Evolutionary conservation across 768 basidiomycete genomes (phyloP).

Genomic region (Podaxis mareebaensis): DNA sequence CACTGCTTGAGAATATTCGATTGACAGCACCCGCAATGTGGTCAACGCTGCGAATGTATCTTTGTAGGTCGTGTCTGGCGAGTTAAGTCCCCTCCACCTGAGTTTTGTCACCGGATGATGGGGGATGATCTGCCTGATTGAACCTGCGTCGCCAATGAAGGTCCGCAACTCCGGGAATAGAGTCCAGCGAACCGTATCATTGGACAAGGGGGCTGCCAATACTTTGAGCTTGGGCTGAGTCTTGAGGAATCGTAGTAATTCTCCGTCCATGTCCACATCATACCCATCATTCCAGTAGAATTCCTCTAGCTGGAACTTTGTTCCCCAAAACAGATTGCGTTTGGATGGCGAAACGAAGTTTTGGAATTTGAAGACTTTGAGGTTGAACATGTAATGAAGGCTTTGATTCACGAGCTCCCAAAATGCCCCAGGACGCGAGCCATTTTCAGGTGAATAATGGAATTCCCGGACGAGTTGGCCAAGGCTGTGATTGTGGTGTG

Average conservation of each 20-base stretch:
- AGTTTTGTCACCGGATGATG: neutral
- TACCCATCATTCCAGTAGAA: slow-evolving; percentile 6
- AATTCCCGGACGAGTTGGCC: neutral
- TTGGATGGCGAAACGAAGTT: neutral
- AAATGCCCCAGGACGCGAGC: neutral
- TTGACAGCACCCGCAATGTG: neutral
- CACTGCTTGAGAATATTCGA: neutral
- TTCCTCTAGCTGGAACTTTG: slow-evolving; percentile 1
- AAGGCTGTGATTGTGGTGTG: neutral
- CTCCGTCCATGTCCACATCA: neutral
- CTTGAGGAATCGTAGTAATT: neutral
- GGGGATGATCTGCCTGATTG: neutral
- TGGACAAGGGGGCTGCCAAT: neutral
- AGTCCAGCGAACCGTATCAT: neutral
- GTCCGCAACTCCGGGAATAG: neutral
- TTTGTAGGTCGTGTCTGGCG: neutral
- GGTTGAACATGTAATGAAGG: neutral
- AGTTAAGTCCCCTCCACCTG: neutral
- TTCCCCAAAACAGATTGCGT: neutral
- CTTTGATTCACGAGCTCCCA: neutral
- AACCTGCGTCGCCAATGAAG: neutral
- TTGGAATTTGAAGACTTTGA: neutral
- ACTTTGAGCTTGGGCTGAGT: neutral
- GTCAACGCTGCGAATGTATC: neutral
- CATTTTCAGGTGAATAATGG: neutral